These are phyloP conservation scores for Sarocladiaceae sp. DNA, from an alignment of 2,329 filamentous ascomycete genomes.

Conservation along the genomic window DNA sequence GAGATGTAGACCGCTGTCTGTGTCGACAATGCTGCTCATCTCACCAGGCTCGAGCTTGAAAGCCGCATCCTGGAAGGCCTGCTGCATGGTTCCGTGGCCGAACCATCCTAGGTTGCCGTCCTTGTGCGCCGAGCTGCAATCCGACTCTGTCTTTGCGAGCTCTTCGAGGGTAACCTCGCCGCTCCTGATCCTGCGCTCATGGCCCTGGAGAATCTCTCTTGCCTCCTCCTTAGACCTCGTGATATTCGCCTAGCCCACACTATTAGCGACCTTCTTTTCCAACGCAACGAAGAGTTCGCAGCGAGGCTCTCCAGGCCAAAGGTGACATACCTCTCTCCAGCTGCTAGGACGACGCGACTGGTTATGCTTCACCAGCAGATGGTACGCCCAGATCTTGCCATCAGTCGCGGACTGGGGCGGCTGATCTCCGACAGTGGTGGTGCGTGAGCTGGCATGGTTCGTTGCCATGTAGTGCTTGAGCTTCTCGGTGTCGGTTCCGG, in stretches of 20 bases:
- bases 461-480: conserved; percentile 91
- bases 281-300: too few species aligned
- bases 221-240: conserved; percentile 86
- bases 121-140: conserved; percentile 94
- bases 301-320: too few species aligned
- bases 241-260: conserved; percentile 58
- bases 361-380: conserved; percentile 89
- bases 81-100: conserved; percentile 92
- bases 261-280: too few species aligned
- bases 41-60: conserved; percentile 85
- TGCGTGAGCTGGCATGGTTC: conserved; percentile 56
- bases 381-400: conserved; percentile 84
- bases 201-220: conserved; percentile 63
- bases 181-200: conserved; percentile 70
- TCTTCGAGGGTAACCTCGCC: conserved; percentile 68
- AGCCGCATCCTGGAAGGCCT: conserved; percentile 94
- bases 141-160: conserved; percentile 80
- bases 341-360: conserved; percentile 84
- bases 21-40: conserved; percentile 82
- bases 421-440: conserved; percentile 8
- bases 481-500: conserved; percentile 81
- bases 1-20: conserved; percentile 87
- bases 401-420: conserved; percentile 11
- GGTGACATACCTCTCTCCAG: conserved; percentile 66
- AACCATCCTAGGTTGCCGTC: conserved; percentile 93